These are phyloP conservation scores for Phytophthora lateralis DNA, from an alignment of 352 stramenopile species.

Conservation along the genomic window DNA sequence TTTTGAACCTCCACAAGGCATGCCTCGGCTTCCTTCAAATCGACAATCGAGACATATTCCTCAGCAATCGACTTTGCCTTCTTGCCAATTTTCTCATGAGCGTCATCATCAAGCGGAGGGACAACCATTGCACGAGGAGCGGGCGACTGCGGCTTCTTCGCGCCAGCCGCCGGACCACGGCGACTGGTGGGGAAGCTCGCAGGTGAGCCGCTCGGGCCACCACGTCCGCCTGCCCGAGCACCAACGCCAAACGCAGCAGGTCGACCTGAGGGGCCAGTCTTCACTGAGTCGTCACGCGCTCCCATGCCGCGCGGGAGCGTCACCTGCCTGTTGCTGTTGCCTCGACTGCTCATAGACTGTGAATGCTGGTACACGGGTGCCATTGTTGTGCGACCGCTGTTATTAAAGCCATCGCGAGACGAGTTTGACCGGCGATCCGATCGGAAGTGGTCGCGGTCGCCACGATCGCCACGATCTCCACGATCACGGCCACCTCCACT, in stretches of 20 bases:
- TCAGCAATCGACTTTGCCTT: constrained; percentile 81
- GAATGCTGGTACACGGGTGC: constrained; percentile 58
- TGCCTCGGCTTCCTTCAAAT: constrained; percentile 68
- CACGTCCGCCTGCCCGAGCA: constrained; percentile 23
- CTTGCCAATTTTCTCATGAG: constrained; percentile 70
- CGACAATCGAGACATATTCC: constrained; percentile 78
- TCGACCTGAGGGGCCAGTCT: constrained; percentile 60
- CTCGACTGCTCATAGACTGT: constrained; percentile 55
- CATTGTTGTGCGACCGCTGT: constrained; percentile 53
- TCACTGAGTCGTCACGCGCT: constrained; percentile 63
- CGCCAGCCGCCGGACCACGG: constrained; percentile 13
- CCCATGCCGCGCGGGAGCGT: constrained; percentile 51
- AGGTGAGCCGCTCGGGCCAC: constrained; percentile 34
- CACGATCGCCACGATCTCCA: constrained; percentile 18
- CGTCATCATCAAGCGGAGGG: constrained; percentile 61
- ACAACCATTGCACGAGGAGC: constrained; percentile 34
- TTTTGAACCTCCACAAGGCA: constrained; percentile 72
- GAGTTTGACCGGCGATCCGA: constrained; percentile 57
- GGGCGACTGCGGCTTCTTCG: constrained; percentile 46
- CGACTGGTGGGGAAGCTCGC: constrained; percentile 37
- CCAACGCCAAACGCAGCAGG: constrained; percentile 50
- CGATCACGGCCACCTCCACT: constrained; percentile 38
- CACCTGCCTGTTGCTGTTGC: constrained; percentile 48
- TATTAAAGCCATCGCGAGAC: constrained; percentile 66
- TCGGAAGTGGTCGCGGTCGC: constrained; percentile 36